Percentiles rank a stretch among this genome's conserved stretches.
Evolutionary conservation across 176 grass and related monocot species (phyloP).

Genomic region (Melocanna baccifera): DNA sequence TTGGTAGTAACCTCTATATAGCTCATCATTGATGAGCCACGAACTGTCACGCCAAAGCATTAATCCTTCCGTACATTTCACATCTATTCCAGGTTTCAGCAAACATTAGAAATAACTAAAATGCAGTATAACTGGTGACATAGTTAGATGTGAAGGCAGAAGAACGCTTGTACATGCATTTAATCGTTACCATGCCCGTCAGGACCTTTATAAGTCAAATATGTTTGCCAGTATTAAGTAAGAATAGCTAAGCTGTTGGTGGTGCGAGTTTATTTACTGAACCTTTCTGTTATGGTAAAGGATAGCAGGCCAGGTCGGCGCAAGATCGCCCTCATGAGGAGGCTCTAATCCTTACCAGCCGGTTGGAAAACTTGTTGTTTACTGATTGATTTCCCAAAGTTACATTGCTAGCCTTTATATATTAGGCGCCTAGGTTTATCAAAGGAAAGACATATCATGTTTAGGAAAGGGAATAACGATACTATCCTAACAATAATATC

Average conservation of each 20-base stretch:
- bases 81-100: constrained; percentile 10
- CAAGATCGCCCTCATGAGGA: too few species aligned
- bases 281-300: too few species aligned
- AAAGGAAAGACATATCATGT: too few species aligned
- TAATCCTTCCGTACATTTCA: constrained; percentile 37
- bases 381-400: too few species aligned
- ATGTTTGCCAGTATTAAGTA: not conserved
- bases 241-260: not conserved
- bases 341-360: too few species aligned
- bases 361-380: too few species aligned
- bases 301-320: too few species aligned
- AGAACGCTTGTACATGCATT: not conserved
- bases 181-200: not conserved
- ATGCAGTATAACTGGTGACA: not conserved
- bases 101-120: constrained; percentile 24
- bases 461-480: too few species aligned
- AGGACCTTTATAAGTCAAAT: not conserved
- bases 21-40: constrained; percentile 33
- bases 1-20: constrained; percentile 14
- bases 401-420: too few species aligned
- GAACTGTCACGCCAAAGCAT: constrained; percentile 48
- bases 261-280: not conserved
- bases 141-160: not conserved
- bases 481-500: too few species aligned
- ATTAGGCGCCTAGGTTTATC: too few species aligned